Conservation (phyloP, 2,329 filamentous ascomycete species). For the Teratosphaeria zuluensis region DNA sequence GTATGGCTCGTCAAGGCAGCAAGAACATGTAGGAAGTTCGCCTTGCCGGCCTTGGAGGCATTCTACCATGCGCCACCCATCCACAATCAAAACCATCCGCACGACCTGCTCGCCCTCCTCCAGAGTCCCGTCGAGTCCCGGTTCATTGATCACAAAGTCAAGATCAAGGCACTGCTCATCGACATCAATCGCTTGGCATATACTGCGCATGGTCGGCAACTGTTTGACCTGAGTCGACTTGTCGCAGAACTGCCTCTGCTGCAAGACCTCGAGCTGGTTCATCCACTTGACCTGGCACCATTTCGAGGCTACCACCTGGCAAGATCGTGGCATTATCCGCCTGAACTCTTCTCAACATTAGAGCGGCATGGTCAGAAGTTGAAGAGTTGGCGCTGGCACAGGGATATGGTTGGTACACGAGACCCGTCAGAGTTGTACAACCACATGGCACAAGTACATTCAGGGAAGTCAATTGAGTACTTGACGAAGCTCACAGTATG, state of each 20-base stretch:
- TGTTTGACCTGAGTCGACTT: slow-evolving; percentile 48
- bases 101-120: slow-evolving; percentile 23
- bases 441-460: slow-evolving; percentile 26
- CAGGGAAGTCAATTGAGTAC: slow-evolving; percentile 39
- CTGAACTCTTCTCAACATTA: slow-evolving; percentile 55
- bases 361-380: slow-evolving; percentile 39
- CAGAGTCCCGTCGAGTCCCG: slow-evolving; percentile 9
- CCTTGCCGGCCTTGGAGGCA: slow-evolving; percentile 27
- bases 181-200: slow-evolving; percentile 53
- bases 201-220: slow-evolving; percentile 43
- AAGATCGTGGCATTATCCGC: slow-evolving; percentile 57
- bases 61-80: slow-evolving; percentile 25
- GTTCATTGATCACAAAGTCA: slow-evolving; percentile 54
- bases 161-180: slow-evolving; percentile 60
- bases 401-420: slow-evolving; percentile 24
- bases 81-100: slow-evolving; percentile 19
- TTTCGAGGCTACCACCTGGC: slow-evolving; percentile 47
- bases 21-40: slow-evolving; percentile 25
- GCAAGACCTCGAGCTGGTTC: slow-evolving; percentile 60
- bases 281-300: slow-evolving; percentile 58
- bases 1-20: slow-evolving; percentile 26
- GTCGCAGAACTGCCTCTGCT: slow-evolving; percentile 58
- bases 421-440: slow-evolving; percentile 9
- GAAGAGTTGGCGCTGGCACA: slow-evolving; percentile 46
- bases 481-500: slow-evolving; percentile 51